A percentile compares a stretch with the other conserved stretches of the same genome.
phyloP scores from a whole-genome alignment of 2,329 filamentous ascomycete species.

The Aspergillus hiratsukae region DNA sequence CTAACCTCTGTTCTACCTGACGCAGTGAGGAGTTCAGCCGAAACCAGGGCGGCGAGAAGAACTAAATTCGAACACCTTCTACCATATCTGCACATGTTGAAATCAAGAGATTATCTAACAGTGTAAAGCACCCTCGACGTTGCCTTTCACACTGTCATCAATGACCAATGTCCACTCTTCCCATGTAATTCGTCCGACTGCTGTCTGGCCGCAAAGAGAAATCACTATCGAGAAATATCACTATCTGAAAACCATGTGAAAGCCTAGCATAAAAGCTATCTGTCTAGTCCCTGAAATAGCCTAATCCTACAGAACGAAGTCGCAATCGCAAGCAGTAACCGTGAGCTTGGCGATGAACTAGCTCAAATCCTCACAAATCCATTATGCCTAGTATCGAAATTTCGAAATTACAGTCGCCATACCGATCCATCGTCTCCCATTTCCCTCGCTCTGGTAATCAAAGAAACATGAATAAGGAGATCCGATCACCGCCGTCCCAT shows the following conservation, averaged over 20 bases:
- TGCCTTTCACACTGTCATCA: not conserved
- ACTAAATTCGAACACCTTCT: slow-evolving; percentile 26
- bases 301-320: not conserved
- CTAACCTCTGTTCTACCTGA: slow-evolving; percentile 9
- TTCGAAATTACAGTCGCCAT: not conserved
- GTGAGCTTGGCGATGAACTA: not conserved
- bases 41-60: slow-evolving; percentile 62
- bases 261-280: not conserved
- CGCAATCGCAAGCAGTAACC: not conserved
- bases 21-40: slow-evolving; percentile 71
- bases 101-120: not conserved
- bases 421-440: not conserved
- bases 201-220: not conserved
- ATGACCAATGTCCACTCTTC: not conserved
- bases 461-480: not conserved
- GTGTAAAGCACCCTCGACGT: not conserved
- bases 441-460: slow-evolving; percentile 1
- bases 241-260: not conserved
- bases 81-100: not conserved
- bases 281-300: not conserved
- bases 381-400: not conserved
- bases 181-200: not conserved
- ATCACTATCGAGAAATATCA: not conserved
- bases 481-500: slow-evolving; percentile 61
- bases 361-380: not conserved